Base-by-base conservation (phyloP, 768 basidiomycete genomes). In the Amanita exitialis region DNA sequence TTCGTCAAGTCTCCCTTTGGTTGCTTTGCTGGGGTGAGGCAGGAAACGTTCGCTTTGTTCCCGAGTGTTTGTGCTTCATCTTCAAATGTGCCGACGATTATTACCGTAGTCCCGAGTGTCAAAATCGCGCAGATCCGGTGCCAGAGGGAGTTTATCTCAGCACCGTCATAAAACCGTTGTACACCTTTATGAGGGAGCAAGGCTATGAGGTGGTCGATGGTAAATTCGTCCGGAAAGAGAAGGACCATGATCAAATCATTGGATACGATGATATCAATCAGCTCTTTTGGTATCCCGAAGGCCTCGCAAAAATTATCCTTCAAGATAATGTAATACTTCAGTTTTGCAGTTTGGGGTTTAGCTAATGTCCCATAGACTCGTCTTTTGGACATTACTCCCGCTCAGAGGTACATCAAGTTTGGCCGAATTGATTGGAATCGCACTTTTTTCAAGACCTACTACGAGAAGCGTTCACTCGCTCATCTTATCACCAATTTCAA, bases 231-330 rank as follows among this genome's bases (percentile, higher is more conserved):
- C 73, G 91, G 53, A 81, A 83, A 62, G 96, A 98, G 75, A 89
- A 77, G 67, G 96, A 98, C 60, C 96, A 98, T 67, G 80, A 92
- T 54, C 74, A 91, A 58, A 90, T 97, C 64, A 93, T 98, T 58
- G 96, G 96, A n/a, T 99, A 99, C 64, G 96, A 99, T 65, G 96
- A 99, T 64, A 90, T 99, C 70, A 99, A 99, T 65, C 96, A 99
- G 62, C 73, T 98, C 20, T 99, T 99, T 70, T 99, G 96, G 96
- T 99, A 98, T 65, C 96, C 96, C 2, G 96, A 99, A 65, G 96
- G 96, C 46, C 77, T 99, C 48, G 87, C 90, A 0, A 86, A 90
- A 58, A 97, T 99, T 58, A 82, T 92, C 12, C 76, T 98, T 27
- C 75, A 72, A 32, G 92, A 97, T 65, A 89, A 87, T 61, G 91